Evolutionary conservation across 139 green algal genomes (phyloP), one percentile per base, ranked within the genome.

Genomic region (Penium margaritaceum): DNA sequence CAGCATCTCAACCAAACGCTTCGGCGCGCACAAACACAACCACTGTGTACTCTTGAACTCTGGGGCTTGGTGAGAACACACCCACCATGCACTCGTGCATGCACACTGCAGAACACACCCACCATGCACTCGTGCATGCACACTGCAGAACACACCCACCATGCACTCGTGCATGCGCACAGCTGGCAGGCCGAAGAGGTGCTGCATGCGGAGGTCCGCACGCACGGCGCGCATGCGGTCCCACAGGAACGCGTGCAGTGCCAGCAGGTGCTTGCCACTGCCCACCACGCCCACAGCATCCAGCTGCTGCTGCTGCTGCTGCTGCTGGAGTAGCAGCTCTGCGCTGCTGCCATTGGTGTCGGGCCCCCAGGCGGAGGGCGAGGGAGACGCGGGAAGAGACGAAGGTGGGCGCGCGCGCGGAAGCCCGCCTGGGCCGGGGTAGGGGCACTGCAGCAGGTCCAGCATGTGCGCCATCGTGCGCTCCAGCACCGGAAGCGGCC

Each of bases 181-280:
- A 6, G 61, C 41, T 7, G 34, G 43, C 2, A 5, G 32, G 29
- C 70, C 47, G 29, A 70, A 68, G 17, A 94, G 82, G 29, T 81
- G 80, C 47, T 93, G 89, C 57, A 92, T 81, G 36, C 80, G 86
- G 33, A 93, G 71, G 78, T 93, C 89, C 65, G 88, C 84, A 17
- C 89, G 85, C 32, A 96, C 79, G 39, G 82, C 81, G 21, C 90
- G 76, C 78, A 91, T 95, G 14, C 90, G 79, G 75, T 95, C 90
- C 90, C 90, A 95, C 70, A 95, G 82, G 63, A 95, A 95, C 53
- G 82, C 84, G 77, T 95, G 90, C 34, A 90, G 74, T 38, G 81
- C 7, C 12, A 74, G 39, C 19, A 89, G 66, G 30, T 43, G 37
- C 71, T 76, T 54, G 35, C 82, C 72, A 9, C 24, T 6, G 5